phyloP scores from a whole-genome alignment of 176 grass and related monocot genomes.

The Musa schizocarpa region DNA sequence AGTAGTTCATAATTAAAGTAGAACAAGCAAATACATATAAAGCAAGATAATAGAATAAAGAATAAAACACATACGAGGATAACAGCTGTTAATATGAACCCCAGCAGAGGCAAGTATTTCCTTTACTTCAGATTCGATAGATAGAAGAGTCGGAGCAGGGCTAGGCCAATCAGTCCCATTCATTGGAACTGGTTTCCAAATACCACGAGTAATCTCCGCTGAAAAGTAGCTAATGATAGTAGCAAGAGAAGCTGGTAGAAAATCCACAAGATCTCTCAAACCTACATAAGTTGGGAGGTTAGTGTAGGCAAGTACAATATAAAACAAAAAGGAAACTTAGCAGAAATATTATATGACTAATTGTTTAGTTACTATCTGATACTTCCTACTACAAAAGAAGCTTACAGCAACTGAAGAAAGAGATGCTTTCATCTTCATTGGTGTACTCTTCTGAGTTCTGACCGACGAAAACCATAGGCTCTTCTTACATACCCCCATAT shows the following conservation, averaged over 20 bases:
- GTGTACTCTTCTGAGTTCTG: too few relatives aligned
- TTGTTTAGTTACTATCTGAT: background rate
- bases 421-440: too few relatives aligned
- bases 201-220: slow-evolving; percentile 98
- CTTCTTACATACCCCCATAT: too few relatives aligned
- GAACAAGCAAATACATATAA: background rate
- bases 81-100: slow-evolving; percentile 77
- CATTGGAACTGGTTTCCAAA: slow-evolving; percentile 94
- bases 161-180: slow-evolving; percentile 96
- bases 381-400: too few relatives aligned
- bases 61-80: slow-evolving; percentile 56
- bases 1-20: background rate
- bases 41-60: background rate
- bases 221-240: slow-evolving; percentile 85
- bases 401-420: too few relatives aligned
- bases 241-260: slow-evolving; percentile 93
- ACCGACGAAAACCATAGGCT: too few relatives aligned
- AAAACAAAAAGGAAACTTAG: background rate
- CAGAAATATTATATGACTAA: background rate
- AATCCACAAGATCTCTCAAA: slow-evolving; percentile 90
- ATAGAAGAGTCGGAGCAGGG: slow-evolving; percentile 65
- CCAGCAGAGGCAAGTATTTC: slow-evolving; percentile 90
- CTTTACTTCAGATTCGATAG: slow-evolving; percentile 87
- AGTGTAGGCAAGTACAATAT: slow-evolving; percentile 13
- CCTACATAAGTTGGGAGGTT: slow-evolving; percentile 35